phyloP scores from a whole-genome alignment of 805 yeast species.

The Scheffersomyces stipitis region DNA sequence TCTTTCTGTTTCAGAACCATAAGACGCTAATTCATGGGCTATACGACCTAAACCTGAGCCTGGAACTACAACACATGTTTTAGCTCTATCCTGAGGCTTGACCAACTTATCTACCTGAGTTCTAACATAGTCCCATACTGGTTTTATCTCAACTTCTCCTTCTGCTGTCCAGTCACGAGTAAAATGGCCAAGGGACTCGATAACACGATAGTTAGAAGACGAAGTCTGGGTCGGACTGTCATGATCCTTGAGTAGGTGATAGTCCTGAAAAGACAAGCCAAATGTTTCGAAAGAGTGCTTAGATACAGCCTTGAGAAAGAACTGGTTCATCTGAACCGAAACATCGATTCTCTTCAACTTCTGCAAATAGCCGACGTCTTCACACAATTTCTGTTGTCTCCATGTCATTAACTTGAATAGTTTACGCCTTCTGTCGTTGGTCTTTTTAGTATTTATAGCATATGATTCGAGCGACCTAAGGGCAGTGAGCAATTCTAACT shows the following conservation, averaged over 20 bases:
- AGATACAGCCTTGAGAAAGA: slow-evolving; percentile 47
- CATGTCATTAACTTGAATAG: slow-evolving; percentile 49
- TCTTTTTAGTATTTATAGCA: slow-evolving; percentile 31
- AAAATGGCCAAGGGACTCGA: slow-evolving; percentile 72
- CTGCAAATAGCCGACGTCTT: slow-evolving; percentile 50
- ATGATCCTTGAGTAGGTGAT: slow-evolving; percentile 11
- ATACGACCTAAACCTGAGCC: slow-evolving; percentile 87
- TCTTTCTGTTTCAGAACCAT: slow-evolving; percentile 30
- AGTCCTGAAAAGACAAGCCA: slow-evolving; percentile 45
- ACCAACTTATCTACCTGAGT: slow-evolving; percentile 37
- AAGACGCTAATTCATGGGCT: slow-evolving; percentile 57
- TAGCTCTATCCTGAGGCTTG: slow-evolving; percentile 21
- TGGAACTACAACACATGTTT: slow-evolving; percentile 67
- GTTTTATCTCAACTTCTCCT: slow-evolving; percentile 50
- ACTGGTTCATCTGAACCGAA: slow-evolving; percentile 48
- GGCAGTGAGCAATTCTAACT: slow-evolving; percentile 39
- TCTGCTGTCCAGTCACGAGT: slow-evolving; percentile 72
- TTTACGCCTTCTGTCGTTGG: slow-evolving; percentile 47
- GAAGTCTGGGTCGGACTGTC: slow-evolving; percentile 9
- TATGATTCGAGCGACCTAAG: slow-evolving; percentile 50
- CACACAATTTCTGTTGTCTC: slow-evolving; percentile 57
- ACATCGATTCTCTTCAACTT: slow-evolving; percentile 53
- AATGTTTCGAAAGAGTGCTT: slow-evolving; percentile 37
- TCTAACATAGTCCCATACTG: slow-evolving; percentile 53
- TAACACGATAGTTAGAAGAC: slow-evolving; percentile 42